phyloP scores from a whole-genome alignment of 495 filamentous ascomycete species.

The Penicillium fimorum region DNA sequence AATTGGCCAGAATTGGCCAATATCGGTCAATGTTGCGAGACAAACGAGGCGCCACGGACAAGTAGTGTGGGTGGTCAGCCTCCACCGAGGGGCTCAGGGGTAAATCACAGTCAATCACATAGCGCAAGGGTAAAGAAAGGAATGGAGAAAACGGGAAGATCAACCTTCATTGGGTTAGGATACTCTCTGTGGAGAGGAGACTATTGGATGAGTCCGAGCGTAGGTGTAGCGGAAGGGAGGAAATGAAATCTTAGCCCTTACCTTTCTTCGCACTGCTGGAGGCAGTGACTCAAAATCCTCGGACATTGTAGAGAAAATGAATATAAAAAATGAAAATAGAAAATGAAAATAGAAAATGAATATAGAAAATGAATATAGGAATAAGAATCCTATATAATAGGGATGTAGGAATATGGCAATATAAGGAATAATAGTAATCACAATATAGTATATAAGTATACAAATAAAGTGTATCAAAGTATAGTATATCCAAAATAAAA shows the following conservation, averaged over 20 bases:
- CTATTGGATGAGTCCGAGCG: slow-evolving; percentile 7
- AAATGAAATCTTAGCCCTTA: slow-evolving; percentile 19
- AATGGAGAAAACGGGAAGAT: neutral
- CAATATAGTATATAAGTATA: neutral
- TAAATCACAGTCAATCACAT: slow-evolving; percentile 4
- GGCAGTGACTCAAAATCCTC: slow-evolving; percentile 38
- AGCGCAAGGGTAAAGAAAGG: neutral
- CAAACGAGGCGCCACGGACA: slow-evolving; percentile 20
- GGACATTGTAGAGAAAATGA: neutral
- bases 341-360: neutral
- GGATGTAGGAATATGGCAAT: neutral
- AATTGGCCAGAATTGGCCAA: neutral
- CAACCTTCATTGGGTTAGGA: neutral
- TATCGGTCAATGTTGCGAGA: slow-evolving; percentile 10
- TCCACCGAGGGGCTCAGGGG: slow-evolving; percentile 22
- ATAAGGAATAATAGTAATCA: too few relatives aligned
- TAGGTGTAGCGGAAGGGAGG: neutral
- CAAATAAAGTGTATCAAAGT: too few relatives aligned
- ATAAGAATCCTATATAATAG: neutral
- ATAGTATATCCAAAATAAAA: neutral
- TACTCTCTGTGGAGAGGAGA: neutral
- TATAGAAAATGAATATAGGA: neutral
- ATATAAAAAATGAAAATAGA: neutral
- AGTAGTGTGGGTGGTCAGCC: slow-evolving; percentile 30
- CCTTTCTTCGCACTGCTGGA: slow-evolving; percentile 38